A percentile compares a stretch with the other conserved stretches of the same genome.
Conservation (phyloP, 306 rosid genomes). For the Gillenia trifoliata region DNA sequence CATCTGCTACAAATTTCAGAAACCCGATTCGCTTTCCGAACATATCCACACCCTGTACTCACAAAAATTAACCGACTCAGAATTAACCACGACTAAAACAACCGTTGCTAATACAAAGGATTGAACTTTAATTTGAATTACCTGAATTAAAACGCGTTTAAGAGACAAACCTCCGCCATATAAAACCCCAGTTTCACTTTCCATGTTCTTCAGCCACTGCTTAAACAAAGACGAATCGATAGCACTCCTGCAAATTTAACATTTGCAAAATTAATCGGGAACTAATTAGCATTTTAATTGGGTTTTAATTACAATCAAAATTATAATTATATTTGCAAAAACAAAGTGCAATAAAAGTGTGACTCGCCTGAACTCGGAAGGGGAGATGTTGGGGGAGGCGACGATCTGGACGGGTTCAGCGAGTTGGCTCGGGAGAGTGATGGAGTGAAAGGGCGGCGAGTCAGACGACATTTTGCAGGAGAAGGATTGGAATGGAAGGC, state of each 20-base stretch:
- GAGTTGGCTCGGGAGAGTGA: slow-evolving; percentile 49
- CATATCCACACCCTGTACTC: slow-evolving; percentile 80
- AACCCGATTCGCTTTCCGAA: slow-evolving; percentile 82
- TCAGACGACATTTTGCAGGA: slow-evolving; percentile 59
- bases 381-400: slow-evolving; percentile 70
- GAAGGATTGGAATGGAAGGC: slow-evolving; percentile 15
- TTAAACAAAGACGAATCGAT: slow-evolving; percentile 77
- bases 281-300: no score
- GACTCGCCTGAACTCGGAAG: slow-evolving; percentile 60
- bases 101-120: background rate
- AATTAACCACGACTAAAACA: background rate
- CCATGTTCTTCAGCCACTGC: slow-evolving; percentile 77
- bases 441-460: slow-evolving; percentile 45
- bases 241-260: slow-evolving; percentile 51
- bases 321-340: background rate
- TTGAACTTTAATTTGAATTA: slow-evolving; percentile 3
- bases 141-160: slow-evolving; percentile 78
- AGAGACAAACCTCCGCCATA: slow-evolving; percentile 53
- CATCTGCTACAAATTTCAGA: slow-evolving; percentile 83
- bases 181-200: slow-evolving; percentile 68
- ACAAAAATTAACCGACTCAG: background rate
- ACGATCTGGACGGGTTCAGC: slow-evolving; percentile 59
- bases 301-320: no score
- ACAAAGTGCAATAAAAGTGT: background rate
- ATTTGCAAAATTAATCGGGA: background rate